phyloP scores from a whole-genome alignment of 2,329 filamentous ascomycete species.

The Colletotrichum cereale region DNA sequence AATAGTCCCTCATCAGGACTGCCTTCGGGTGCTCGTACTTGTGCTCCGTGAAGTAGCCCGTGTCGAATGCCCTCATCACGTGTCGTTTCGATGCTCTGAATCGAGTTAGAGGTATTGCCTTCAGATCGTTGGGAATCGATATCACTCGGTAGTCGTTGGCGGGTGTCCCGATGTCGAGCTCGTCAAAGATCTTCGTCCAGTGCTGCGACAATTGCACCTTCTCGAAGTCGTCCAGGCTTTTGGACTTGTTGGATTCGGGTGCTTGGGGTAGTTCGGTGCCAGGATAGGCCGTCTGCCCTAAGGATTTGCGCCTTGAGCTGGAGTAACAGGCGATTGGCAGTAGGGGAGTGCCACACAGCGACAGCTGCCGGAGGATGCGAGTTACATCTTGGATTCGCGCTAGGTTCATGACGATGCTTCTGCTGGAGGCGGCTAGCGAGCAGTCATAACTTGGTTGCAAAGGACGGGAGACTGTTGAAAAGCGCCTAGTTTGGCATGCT shows the following conservation, averaged over 20 bases:
- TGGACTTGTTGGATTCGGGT: not conserved
- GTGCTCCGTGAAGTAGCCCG: not conserved
- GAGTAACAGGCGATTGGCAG: not conserved
- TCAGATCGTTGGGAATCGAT: not conserved
- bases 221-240: not conserved
- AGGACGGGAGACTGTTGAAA: not conserved
- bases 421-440: not conserved
- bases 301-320: not conserved
- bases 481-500: not conserved
- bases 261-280: not conserved
- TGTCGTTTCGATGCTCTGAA: constrained; percentile 2
- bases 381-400: constrained; percentile 19
- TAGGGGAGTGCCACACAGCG: not conserved
- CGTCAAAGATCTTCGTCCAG: constrained; percentile 1
- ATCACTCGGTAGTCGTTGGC: not conserved
- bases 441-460: constrained; percentile 16
- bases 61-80: constrained; percentile 16
- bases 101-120: not conserved
- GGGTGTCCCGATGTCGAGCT: constrained; percentile 10
- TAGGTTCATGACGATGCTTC: constrained; percentile 23
- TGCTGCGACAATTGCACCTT: not conserved
- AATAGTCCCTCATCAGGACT: not conserved
- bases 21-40: constrained; percentile 10
- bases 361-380: constrained; percentile 14
- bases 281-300: not conserved